Base-by-base conservation (phyloP, 192 early-diverging fungal species). In the Rhizophagus sp. region DNA sequence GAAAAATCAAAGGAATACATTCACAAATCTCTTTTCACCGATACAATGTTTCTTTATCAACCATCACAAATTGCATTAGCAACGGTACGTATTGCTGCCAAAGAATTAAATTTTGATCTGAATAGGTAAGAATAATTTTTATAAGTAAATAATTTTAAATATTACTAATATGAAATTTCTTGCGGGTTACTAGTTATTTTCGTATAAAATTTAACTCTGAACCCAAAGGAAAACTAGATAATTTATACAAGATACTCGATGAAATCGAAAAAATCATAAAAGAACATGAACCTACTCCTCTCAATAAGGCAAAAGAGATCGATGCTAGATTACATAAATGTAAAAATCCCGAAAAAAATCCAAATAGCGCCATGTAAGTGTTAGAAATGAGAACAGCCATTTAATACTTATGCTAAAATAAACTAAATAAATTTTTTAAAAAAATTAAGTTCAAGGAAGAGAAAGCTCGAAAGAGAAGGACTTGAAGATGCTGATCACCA, bases 31-130 rank as follows among this genome's bases (percentile, higher is more conserved):
- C 80, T 95, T 25, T 81, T 91, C 62, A 93, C 94, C 0, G 94
- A 95, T 69, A 83, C 92, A n/a, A 87, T 89, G 39, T 93, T 94
- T 76, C 73, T 91, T 47, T 95, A 94, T 81, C 91, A 93, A 80
- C 92, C 94, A 47, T 86, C 93, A 5, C 94, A 95, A 85, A 90
- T 94, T 75, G 93, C 93, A 2, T 69, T 95, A 76, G 91, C 91
- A 5, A 87, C 89, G 19, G 81, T 93, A 80, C 86, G 87, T 82
- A 82, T 93, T 71, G 89, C 93, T 9, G 85, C 88, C 7, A 84
- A 82, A 62, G 83, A 89, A 12, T 85, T 87, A 73, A 85, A 85
- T 3, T 83, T 89, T 47, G 87, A 92, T 41, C 85, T 91, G 79
- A 87, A 90, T 73, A 78, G 75, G 63, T 84, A 87, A 47, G 61